These are phyloP conservation scores for Petrea volubilis DNA, from an alignment of 257 asterid species.

Conservation along the genomic window DNA sequence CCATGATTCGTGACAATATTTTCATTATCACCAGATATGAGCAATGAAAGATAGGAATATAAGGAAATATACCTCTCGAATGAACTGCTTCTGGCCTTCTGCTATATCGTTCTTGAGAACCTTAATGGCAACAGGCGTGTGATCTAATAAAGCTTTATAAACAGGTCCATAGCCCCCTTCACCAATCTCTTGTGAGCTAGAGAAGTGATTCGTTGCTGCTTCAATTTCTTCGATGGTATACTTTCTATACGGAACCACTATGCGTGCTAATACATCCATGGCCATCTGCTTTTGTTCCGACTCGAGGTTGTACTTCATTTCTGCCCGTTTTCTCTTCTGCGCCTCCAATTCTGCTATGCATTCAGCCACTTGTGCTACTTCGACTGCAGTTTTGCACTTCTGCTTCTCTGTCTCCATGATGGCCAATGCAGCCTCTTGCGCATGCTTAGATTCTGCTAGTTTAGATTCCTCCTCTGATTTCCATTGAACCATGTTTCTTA, in stretches of 20 bases:
- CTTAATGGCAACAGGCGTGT: constrained; percentile 82
- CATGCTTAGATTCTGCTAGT: constrained; percentile 45
- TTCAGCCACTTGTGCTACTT: constrained; percentile 61
- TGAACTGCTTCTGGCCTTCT: constrained; percentile 74
- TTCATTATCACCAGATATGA: too few relatives aligned
- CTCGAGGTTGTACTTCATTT: constrained; percentile 47
- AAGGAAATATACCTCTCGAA: constrained; percentile 59
- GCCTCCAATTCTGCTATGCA: constrained; percentile 65
- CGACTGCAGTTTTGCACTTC: constrained; percentile 62
- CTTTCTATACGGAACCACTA: constrained; percentile 43
- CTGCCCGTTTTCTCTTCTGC: constrained; percentile 61
- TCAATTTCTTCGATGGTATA: constrained; percentile 63
- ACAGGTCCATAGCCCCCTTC: constrained; percentile 95
- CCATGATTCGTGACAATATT: too few relatives aligned
- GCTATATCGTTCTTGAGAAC: constrained; percentile 61
- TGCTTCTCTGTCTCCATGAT: constrained; percentile 60
- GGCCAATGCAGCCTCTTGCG: constrained; percentile 50
- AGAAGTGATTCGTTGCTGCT: constrained; percentile 63
- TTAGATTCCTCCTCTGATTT: constrained; percentile 40
- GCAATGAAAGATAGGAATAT: too few relatives aligned
- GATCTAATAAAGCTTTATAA: constrained; percentile 62
- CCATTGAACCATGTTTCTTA: constrained; percentile 40
- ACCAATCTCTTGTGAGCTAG: constrained; percentile 55
- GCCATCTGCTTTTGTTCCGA: constrained; percentile 61
- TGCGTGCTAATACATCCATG: constrained; percentile 41